A percentile compares a stretch with the other conserved stretches of the same genome.
Conservation (phyloP, 495 filamentous ascomycete genomes). For the Clavariopsis aquatica region DNA sequence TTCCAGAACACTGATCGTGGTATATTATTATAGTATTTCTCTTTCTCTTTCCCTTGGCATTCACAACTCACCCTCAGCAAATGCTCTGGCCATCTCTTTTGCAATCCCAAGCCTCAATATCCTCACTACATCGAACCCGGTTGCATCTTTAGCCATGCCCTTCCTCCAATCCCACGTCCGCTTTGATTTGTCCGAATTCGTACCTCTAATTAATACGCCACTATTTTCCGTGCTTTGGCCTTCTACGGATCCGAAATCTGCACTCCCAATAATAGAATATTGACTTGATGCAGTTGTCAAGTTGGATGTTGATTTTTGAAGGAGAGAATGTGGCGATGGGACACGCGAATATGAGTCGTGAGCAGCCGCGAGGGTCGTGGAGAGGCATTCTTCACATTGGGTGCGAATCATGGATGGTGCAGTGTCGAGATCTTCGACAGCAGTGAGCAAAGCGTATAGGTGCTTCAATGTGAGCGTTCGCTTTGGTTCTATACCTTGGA, state of each 20-base stretch:
- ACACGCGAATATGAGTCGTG: slow-evolving; percentile 50
- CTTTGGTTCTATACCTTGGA: slow-evolving; percentile 46
- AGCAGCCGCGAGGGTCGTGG: slow-evolving; percentile 64
- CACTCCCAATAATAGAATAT: slow-evolving; percentile 71
- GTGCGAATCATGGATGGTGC: slow-evolving; percentile 53
- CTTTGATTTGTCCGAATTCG: slow-evolving; percentile 49
- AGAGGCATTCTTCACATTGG: slow-evolving; percentile 55
- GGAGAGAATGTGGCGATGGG: slow-evolving; percentile 61
- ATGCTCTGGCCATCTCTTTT: slow-evolving; percentile 64
- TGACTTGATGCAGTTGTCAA: slow-evolving; percentile 53
- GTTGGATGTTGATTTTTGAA: slow-evolving; percentile 67
- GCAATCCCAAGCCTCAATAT: slow-evolving; percentile 74
- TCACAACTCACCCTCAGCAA: slow-evolving; percentile 54
- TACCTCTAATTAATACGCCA: slow-evolving; percentile 54
- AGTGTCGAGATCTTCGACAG: slow-evolving; percentile 79
- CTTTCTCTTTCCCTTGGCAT: too few relatives aligned
- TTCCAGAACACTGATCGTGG: not conserved
- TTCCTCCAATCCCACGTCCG: slow-evolving; percentile 87
- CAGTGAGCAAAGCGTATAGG: slow-evolving; percentile 73
- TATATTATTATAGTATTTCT: too few relatives aligned
- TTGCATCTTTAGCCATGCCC: slow-evolving; percentile 57
- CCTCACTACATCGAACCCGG: slow-evolving; percentile 66
- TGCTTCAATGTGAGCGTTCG: slow-evolving; percentile 61
- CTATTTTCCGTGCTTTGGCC: slow-evolving; percentile 55
- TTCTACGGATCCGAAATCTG: slow-evolving; percentile 63